Conservation (phyloP, 2,329 filamentous ascomycete genomes). For the Ophiocordyceps robertsii region DNA sequence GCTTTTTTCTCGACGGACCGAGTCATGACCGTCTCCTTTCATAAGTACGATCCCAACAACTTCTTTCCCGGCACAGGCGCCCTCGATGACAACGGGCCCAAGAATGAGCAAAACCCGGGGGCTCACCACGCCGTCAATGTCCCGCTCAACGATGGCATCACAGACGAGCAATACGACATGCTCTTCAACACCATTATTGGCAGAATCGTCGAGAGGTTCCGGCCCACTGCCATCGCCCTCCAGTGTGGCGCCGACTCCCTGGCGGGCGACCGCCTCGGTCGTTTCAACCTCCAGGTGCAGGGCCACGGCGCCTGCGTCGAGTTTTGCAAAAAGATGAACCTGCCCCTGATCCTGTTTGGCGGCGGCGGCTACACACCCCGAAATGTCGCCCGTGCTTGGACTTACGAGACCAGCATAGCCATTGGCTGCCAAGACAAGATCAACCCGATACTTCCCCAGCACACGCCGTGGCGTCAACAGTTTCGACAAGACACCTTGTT, state of each 20-base stretch:
- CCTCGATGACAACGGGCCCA: conserved; percentile 72
- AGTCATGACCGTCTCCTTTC: conserved; percentile 87
- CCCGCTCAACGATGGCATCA: conserved; percentile 80
- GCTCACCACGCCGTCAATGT: conserved; percentile 86
- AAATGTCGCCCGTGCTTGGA: conserved; percentile 94
- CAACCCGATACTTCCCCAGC: conserved; percentile 56
- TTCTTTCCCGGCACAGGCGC: conserved; percentile 92
- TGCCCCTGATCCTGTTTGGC: conserved; percentile 82
- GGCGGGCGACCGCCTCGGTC: conserved; percentile 81
- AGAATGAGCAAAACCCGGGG: conserved; percentile 71
- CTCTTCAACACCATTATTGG: conserved; percentile 76
- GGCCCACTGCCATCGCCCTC: conserved; percentile 81
- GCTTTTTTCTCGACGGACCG: conserved; percentile 82
- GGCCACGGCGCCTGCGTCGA: conserved; percentile 86
- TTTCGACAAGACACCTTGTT: conserved; percentile 84
- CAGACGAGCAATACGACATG: conserved; percentile 74
- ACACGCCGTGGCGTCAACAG: conserved; percentile 76
- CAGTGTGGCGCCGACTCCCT: conserved; percentile 94
- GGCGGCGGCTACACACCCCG: conserved; percentile 93
- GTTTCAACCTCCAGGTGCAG: conserved; percentile 93
- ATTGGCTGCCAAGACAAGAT: conserved; percentile 62
- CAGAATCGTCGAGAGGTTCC: conserved; percentile 67
- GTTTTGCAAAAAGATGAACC: conserved; percentile 67
- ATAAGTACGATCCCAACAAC: conserved; percentile 75
- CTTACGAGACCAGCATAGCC: conserved; percentile 87